Base-by-base conservation (phyloP, 805 yeast species). In the Saturnispora ahearnii region DNA sequence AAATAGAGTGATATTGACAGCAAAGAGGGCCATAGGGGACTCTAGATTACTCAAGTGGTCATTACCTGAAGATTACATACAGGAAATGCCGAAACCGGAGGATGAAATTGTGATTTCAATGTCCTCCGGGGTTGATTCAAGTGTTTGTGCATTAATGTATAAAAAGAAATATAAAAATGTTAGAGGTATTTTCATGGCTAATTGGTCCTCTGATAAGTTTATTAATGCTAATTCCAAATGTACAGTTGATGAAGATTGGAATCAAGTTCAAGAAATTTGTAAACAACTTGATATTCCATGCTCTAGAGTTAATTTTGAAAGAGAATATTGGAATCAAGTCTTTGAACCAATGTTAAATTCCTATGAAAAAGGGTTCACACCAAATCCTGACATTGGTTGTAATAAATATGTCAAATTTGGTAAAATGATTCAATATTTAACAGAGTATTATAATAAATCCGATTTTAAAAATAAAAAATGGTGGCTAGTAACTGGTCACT, bases 121-220 rank as follows among this genome's bases (percentile, higher is more conserved):
- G 96, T 87, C 96, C 1, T 86, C 96, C 0, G 99, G 99, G 0
- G 98, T 93, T 1, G 99, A 93, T 65, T 90, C 97, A 0, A 84
- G 96, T 1, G 88, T 90, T 1, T 78, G 85, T 3, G 97, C 98
- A 0, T 50, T 64, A 44, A 59, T 65, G 53, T 81, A 73, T 56
- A 70, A 87, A 6, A 65, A 71, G n/a, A 61, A 68, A 32, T 78
- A 74, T 56, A 68, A 69, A 15, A 78, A 84, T 43, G 93, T 86
- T 2, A 66, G 73, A 42, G 99, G 97, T 0, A 73, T 93, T 1
- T 91, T 86, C 66, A 93, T 93, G 98, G 85, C 88, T 38, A 93
- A 93, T 67, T 93, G 97, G 97, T 72, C 80, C 37, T 53, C 60
- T 49, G 55, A 64, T 13, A 45, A 55, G 32, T 53, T 57, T 41